phyloP scores from a whole-genome alignment of 1,284 basidiomycete genomes.

The Hemileia vastatrix region DNA sequence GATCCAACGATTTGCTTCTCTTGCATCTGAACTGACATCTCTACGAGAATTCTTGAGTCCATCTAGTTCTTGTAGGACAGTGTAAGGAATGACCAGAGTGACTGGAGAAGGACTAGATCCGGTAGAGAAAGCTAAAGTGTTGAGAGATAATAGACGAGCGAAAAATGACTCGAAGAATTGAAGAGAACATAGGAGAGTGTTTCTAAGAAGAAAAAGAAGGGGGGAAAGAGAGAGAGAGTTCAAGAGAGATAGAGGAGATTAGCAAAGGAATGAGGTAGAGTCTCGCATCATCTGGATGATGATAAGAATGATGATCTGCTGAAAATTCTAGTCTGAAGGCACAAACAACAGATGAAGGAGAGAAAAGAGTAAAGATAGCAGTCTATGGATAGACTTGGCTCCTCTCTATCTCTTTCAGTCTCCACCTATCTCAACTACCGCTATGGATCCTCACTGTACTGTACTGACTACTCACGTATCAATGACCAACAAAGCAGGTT shows the following conservation, averaged over 20 bases:
- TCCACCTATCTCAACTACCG: no score
- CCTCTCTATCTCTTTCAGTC: no score
- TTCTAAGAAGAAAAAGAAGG: slow-evolving; percentile 30
- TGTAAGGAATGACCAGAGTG: slow-evolving; percentile 27
- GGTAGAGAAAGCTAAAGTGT: slow-evolving; percentile 11
- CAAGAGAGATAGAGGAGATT: background rate
- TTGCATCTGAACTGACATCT: slow-evolving; percentile 15
- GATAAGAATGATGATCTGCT: no score
- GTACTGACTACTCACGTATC: no score
- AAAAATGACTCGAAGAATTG: slow-evolving; percentile 27
- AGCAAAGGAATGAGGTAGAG: background rate
- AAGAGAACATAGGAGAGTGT: slow-evolving; percentile 29
- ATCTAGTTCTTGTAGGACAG: slow-evolving; percentile 28
- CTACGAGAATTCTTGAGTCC: slow-evolving; percentile 1
- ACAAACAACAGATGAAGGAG: no score
- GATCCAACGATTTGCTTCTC: slow-evolving; percentile 29
- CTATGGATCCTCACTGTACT: no score
- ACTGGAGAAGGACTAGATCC: slow-evolving; percentile 24
- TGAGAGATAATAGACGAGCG: background rate
- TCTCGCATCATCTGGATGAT: no score
- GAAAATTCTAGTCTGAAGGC: no score
- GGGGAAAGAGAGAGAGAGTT: no score
- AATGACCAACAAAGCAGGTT: no score
- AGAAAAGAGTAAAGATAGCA: no score
- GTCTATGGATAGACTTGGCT: no score